phyloP scores from a whole-genome alignment of 2,329 filamentous ascomycete genomes.

The Lachnellula arida region DNA sequence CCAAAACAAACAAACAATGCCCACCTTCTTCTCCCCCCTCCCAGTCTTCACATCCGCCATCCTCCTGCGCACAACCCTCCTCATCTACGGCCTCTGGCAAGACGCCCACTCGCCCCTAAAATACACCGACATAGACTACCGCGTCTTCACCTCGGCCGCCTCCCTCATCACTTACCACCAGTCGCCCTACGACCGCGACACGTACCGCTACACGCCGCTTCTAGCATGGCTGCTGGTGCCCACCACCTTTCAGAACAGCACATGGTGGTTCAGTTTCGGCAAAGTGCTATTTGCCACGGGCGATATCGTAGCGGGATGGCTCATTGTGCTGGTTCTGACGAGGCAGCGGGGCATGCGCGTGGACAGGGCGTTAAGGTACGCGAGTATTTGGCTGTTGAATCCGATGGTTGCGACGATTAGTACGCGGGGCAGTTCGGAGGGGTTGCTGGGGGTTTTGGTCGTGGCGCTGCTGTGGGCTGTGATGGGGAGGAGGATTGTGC shows the following conservation, averaged over 20 bases:
- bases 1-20: conserved; percentile 8
- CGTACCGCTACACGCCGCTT: conserved; percentile 93
- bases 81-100: conserved; percentile 88
- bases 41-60: conserved; percentile 55
- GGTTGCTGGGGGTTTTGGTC: conserved; percentile 79
- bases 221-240: conserved; percentile 88
- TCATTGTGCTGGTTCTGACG: conserved; percentile 57
- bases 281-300: conserved; percentile 81
- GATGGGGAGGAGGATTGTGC: conserved; percentile 51
- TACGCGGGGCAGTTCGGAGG: conserved; percentile 90
- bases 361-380: conserved; percentile 64
- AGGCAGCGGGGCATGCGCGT: conserved; percentile 30
- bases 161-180: conserved; percentile 62
- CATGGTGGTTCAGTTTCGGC: conserved; percentile 68
- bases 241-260: conserved; percentile 49
- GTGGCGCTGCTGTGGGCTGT: conserved; percentile 81
- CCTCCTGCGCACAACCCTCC: conserved; percentile 64
- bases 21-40: conserved; percentile 31
- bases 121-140: conserved; percentile 98
- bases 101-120: conserved; percentile 89
- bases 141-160: conserved; percentile 94
- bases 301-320: conserved; percentile 79
- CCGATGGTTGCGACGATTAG: conserved; percentile 98
- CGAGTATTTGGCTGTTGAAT: conserved; percentile 89
- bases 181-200: conserved; percentile 84